Percentiles rank a stretch among this genome's conserved stretches.
Conservation (phyloP, 2,329 filamentous ascomycete species). For the Neurospora crassa region DNA sequence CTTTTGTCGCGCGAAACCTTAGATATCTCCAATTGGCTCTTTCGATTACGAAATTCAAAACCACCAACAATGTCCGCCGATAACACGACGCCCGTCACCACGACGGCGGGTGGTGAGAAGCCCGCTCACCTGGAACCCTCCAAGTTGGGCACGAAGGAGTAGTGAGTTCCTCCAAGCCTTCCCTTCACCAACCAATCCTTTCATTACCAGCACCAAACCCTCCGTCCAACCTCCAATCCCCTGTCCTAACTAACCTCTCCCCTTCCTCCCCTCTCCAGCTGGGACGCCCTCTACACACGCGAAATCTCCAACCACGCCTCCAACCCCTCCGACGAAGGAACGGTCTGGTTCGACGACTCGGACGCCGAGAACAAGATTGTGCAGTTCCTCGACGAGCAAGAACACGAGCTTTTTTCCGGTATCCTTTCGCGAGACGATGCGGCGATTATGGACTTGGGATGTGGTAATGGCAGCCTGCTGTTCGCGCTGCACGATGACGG, state of each 20-base stretch:
- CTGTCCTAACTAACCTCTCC: neutral
- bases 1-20: neutral
- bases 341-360: constrained; percentile 93
- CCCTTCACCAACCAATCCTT: neutral
- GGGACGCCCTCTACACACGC: constrained; percentile 63
- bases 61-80: constrained; percentile 8
- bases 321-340: constrained; percentile 72
- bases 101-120: constrained; percentile 18
- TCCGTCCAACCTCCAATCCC: neutral
- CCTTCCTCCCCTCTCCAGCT: constrained; percentile 37
- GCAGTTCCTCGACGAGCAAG: constrained; percentile 45
- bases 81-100: neutral
- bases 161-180: constrained; percentile 48
- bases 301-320: constrained; percentile 63
- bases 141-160: constrained; percentile 79
- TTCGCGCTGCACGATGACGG: constrained; percentile 59
- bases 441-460: constrained; percentile 77
- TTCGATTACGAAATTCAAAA: neutral
- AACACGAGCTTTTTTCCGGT: constrained; percentile 12
- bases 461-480: constrained; percentile 88
- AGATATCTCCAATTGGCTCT: neutral
- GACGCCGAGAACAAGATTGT: constrained; percentile 77
- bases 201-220: constrained; percentile 1
- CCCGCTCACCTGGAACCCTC: constrained; percentile 67
- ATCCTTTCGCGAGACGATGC: constrained; percentile 27